Evolutionary conservation across 2,329 filamentous ascomycete genomes (phyloP).

Genomic region (Bipolaris oryzae): DNA sequence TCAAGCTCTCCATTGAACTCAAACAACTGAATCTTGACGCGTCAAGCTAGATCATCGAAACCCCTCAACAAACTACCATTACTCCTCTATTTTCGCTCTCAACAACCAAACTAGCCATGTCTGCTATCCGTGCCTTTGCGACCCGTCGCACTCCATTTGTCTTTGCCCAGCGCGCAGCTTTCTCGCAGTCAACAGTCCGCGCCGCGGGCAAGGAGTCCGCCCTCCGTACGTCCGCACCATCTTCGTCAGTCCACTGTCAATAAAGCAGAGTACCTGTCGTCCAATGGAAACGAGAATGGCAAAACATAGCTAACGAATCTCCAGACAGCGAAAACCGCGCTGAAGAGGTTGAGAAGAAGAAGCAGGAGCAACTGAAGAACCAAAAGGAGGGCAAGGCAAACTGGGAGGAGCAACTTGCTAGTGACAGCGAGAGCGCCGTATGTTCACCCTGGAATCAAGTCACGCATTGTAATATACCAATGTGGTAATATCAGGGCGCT

Average conservation of each 20-base stretch:
- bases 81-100: background rate
- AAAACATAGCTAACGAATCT: slow-evolving; percentile 12
- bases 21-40: background rate
- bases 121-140: slow-evolving; percentile 40
- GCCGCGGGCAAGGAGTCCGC: slow-evolving; percentile 53
- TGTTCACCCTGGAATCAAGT: slow-evolving; percentile 10
- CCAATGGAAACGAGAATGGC: background rate
- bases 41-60: slow-evolving; percentile 1
- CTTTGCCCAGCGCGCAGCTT: slow-evolving; percentile 45
- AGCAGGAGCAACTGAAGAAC: slow-evolving; percentile 52
- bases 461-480: too few relatives aligned
- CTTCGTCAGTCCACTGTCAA: background rate
- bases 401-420: slow-evolving; percentile 54
- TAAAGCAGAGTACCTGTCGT: background rate
- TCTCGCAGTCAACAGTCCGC: slow-evolving; percentile 48
- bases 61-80: slow-evolving; percentile 7
- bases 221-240: slow-evolving; percentile 47
- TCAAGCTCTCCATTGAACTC: background rate
- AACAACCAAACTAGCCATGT: slow-evolving; percentile 31
- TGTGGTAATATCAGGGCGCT: background rate
- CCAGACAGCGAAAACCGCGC: slow-evolving; percentile 41
- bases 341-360: slow-evolving; percentile 51
- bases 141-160: slow-evolving; percentile 37
- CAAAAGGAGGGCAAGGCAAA: slow-evolving; percentile 52
- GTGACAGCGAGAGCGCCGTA: slow-evolving; percentile 51